A percentile compares a stretch with the other conserved stretches of the same genome.
These are phyloP conservation scores for Solanum medicagineum DNA, from an alignment of 257 asterid genomes.

Conservation along the genomic window DNA sequence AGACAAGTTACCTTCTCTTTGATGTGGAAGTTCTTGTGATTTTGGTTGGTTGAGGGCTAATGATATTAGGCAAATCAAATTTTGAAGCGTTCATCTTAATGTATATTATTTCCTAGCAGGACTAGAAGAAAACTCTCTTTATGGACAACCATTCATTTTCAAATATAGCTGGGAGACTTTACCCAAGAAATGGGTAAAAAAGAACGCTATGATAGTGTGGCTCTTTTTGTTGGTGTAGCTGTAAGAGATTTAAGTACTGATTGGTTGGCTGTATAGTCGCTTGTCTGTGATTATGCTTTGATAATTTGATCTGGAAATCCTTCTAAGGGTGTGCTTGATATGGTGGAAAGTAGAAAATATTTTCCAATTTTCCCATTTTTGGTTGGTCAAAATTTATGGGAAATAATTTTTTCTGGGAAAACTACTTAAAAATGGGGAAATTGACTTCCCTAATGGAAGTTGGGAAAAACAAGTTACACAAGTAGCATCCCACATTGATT, in stretches of 20 bases:
- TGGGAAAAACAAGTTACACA: neutral
- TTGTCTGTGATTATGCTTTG: neutral
- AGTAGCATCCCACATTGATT: neutral
- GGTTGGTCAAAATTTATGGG: neutral
- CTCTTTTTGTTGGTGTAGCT: neutral
- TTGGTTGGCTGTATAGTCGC: neutral
- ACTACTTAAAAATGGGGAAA: neutral
- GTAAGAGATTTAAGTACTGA: neutral
- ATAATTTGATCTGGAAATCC: neutral
- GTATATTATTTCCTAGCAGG: neutral
- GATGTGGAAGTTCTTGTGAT: neutral
- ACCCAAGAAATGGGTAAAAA: neutral
- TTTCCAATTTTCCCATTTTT: neutral
- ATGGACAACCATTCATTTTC: neutral
- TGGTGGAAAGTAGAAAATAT: neutral
- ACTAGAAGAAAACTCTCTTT: neutral
- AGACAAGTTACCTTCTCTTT: neutral
- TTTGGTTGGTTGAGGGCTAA: neutral
- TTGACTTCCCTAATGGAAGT: neutral
- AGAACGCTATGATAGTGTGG: neutral
- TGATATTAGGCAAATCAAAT: neutral
- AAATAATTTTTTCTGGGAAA: neutral
- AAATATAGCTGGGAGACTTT: neutral
- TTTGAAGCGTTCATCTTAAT: neutral
- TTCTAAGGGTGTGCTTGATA: neutral